These are phyloP conservation scores for Diaporthe helianthi DNA, from an alignment of 2,329 filamentous ascomycete genomes.

Conservation along the genomic window DNA sequence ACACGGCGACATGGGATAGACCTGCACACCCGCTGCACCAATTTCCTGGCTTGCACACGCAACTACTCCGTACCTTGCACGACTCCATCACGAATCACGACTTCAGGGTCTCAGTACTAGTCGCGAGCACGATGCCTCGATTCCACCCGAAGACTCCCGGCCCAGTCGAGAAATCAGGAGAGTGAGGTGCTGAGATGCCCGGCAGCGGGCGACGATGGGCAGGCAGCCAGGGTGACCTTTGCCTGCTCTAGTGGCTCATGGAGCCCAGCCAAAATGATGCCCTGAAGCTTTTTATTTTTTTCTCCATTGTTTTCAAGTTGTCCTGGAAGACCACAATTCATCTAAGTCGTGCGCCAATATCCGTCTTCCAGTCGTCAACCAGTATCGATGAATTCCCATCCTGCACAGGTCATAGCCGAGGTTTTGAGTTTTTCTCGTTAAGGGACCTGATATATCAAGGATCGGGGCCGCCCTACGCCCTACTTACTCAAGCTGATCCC, in stretches of 20 bases:
- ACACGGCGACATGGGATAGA: neutral
- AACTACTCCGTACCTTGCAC: constrained; percentile 6
- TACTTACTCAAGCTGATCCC: neutral
- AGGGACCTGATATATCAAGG: constrained; percentile 21
- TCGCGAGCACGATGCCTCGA: constrained; percentile 12
- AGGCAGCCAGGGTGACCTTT: neutral
- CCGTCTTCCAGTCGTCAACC: neutral
- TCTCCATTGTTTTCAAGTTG: no score
- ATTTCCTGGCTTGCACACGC: constrained; percentile 15
- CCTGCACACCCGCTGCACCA: neutral
- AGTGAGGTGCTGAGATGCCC: neutral
- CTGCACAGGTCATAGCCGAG: constrained; percentile 15
- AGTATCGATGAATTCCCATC: neutral
- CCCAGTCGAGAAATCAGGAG: constrained; percentile 24
- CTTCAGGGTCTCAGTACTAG: no score
- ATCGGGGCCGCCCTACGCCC: neutral
- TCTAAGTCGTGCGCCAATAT: neutral
- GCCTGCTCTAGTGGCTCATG: neutral
- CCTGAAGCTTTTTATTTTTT: neutral
- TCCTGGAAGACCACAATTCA: neutral
- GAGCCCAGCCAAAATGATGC: neutral
- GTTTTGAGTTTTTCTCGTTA: neutral
- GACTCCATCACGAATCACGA: constrained; percentile 17
- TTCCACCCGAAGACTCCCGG: constrained; percentile 22
- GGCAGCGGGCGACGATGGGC: constrained; percentile 16